phyloP scores from a whole-genome alignment of 2,329 filamentous ascomycete species.

The Colletotrichum sp. region DNA sequence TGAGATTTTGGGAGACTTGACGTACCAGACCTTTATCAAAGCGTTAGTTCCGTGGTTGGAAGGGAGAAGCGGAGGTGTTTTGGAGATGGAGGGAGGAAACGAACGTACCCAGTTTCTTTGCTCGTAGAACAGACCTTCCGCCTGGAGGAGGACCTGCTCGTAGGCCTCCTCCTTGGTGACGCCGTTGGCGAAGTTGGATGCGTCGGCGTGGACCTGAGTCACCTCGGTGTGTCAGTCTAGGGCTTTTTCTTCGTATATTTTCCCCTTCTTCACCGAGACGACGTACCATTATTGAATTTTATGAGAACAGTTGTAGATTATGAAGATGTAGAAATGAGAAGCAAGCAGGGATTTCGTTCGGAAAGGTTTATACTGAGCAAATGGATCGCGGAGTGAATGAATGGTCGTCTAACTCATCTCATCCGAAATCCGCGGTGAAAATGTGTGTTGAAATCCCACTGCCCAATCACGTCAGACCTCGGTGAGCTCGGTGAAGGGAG shows the following conservation, averaged over 20 bases:
- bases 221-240: neutral
- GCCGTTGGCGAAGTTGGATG: slow-evolving; percentile 72
- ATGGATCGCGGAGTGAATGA: neutral
- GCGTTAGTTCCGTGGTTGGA: neutral
- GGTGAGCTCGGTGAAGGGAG: neutral
- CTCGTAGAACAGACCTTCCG: slow-evolving; percentile 70
- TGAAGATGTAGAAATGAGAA: neutral
- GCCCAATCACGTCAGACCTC: slow-evolving; percentile 18
- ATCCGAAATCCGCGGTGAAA: neutral
- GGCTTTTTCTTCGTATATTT: neutral
- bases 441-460: slow-evolving; percentile 14
- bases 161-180: slow-evolving; percentile 77
- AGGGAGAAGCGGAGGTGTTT: neutral
- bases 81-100: neutral
- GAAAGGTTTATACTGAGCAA: neutral
- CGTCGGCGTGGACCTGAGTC: slow-evolving; percentile 75
- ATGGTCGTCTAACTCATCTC: neutral
- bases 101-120: slow-evolving; percentile 79
- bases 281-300: neutral
- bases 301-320: accelerated
- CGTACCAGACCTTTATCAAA: slow-evolving; percentile 45
- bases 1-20: neutral
- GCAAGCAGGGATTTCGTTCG: neutral
- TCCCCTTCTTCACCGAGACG: neutral
- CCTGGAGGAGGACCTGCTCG: slow-evolving; percentile 74